Percentiles rank a stretch among this genome's conserved stretches.
phyloP scores from a whole-genome alignment of 345 rosid species.

The Eucalyptus sp. region DNA sequence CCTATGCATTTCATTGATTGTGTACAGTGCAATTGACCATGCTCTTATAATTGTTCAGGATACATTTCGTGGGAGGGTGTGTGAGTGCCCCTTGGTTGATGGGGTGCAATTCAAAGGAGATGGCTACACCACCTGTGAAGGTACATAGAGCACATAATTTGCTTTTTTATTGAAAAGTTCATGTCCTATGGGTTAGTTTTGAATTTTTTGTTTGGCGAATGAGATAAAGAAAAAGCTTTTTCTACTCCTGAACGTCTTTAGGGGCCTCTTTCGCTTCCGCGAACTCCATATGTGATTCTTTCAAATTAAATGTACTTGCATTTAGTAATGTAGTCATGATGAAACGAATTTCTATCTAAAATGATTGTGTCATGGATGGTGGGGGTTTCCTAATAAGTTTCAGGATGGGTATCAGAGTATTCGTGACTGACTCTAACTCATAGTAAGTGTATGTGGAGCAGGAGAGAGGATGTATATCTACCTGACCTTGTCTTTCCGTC shows the following conservation, averaged over 20 bases:
- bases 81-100: conserved; percentile 86
- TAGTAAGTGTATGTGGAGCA: background rate
- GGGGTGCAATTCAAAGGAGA: conserved; percentile 96
- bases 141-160: conserved; percentile 6
- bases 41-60: conserved; percentile 30
- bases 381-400: background rate
- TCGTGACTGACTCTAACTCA: background rate
- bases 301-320: background rate
- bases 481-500: background rate
- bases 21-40: background rate
- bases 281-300: background rate
- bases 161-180: background rate
- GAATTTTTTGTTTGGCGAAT: background rate
- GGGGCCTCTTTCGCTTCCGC: background rate
- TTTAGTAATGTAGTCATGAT: background rate
- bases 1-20: background rate
- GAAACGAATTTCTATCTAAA: background rate
- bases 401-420: background rate
- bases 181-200: background rate
- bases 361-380: background rate
- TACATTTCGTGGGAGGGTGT: conserved; percentile 93
- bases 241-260: background rate
- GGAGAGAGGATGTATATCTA: background rate
- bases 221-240: background rate
- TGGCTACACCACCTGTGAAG: conserved; percentile 92